These are phyloP conservation scores for Scopulariopsis brevicaulis DNA, from an alignment of 2,329 filamentous ascomycete genomes.

Conservation along the genomic window DNA sequence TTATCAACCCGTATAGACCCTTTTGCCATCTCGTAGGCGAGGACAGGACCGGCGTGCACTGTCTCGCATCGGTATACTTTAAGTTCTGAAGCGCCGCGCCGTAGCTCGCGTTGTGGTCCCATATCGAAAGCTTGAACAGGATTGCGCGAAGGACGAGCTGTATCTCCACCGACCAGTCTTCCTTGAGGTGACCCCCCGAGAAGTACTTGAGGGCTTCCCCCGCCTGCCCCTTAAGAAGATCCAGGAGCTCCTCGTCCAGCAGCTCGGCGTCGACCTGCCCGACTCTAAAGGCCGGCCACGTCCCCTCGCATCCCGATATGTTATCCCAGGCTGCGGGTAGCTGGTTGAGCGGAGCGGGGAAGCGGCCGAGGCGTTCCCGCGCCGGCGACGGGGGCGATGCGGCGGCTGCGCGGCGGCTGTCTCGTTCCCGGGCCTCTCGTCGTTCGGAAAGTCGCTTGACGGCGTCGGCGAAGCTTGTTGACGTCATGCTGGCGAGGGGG, in stretches of 20 bases:
- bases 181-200: slow-evolving; percentile 59
- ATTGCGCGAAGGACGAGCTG: slow-evolving; percentile 63
- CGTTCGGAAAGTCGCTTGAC: slow-evolving; percentile 78
- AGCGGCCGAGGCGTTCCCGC: slow-evolving; percentile 39
- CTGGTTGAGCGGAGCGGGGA: slow-evolving; percentile 52
- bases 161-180: slow-evolving; percentile 84
- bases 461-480: slow-evolving; percentile 70
- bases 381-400: slow-evolving; percentile 35
- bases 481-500: slow-evolving; percentile 27
- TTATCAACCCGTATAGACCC: slow-evolving; percentile 69
- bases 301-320: slow-evolving; percentile 64
- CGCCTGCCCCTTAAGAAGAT: slow-evolving; percentile 76
- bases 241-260: slow-evolving; percentile 82
- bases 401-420: slow-evolving; percentile 34
- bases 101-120: slow-evolving; percentile 94
- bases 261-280: slow-evolving; percentile 94
- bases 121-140: slow-evolving; percentile 90
- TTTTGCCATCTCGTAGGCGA: slow-evolving; percentile 78
- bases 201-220: slow-evolving; percentile 83
- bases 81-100: slow-evolving; percentile 88
- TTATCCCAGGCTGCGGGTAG: slow-evolving; percentile 56
- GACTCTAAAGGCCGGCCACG: slow-evolving; percentile 77
- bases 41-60: slow-evolving; percentile 46
- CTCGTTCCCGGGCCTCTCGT: slow-evolving; percentile 62
- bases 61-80: slow-evolving; percentile 75